Evolutionary conservation across 805 yeast genomes (phyloP).

Genomic region (Metschnikowia borealis): DNA sequence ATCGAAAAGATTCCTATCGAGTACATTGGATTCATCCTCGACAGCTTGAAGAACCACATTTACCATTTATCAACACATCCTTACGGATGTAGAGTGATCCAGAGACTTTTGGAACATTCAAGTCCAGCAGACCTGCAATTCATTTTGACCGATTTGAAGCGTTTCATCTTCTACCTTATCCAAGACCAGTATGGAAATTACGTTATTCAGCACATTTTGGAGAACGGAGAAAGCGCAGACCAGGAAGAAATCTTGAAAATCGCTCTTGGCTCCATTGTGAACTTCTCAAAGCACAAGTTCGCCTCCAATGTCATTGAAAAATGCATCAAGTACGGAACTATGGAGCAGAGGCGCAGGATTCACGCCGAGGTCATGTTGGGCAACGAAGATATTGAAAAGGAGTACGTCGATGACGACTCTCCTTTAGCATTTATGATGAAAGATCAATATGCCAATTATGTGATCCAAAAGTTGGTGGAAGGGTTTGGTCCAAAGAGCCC

Average conservation of each 20-base stretch:
- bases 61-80: slow-evolving; percentile 91
- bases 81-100: slow-evolving; percentile 96
- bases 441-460: slow-evolving; percentile 97
- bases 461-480: slow-evolving; percentile 89
- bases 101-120: slow-evolving; percentile 82
- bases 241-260: slow-evolving; percentile 59
- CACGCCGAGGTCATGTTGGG: slow-evolving; percentile 62
- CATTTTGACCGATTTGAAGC: slow-evolving; percentile 68
- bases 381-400: slow-evolving; percentile 44
- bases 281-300: slow-evolving; percentile 91
- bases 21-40: slow-evolving; percentile 65
- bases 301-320: slow-evolving; percentile 97
- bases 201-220: slow-evolving; percentile 92
- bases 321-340: slow-evolving; percentile 72
- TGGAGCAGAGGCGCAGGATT: slow-evolving; percentile 56
- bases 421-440: slow-evolving; percentile 90
- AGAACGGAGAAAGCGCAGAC: slow-evolving; percentile 66
- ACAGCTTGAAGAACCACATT: slow-evolving; percentile 63
- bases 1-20: slow-evolving; percentile 80
- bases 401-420: slow-evolving; percentile 54
- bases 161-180: slow-evolving; percentile 68
- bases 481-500: slow-evolving; percentile 58
- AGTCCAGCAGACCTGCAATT: slow-evolving; percentile 57
- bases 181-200: slow-evolving; percentile 98
- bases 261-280: slow-evolving; percentile 69